These are phyloP conservation scores for Gossypium ekmanianum DNA, from an alignment of 345 rosid genomes.

Conservation along the genomic window DNA sequence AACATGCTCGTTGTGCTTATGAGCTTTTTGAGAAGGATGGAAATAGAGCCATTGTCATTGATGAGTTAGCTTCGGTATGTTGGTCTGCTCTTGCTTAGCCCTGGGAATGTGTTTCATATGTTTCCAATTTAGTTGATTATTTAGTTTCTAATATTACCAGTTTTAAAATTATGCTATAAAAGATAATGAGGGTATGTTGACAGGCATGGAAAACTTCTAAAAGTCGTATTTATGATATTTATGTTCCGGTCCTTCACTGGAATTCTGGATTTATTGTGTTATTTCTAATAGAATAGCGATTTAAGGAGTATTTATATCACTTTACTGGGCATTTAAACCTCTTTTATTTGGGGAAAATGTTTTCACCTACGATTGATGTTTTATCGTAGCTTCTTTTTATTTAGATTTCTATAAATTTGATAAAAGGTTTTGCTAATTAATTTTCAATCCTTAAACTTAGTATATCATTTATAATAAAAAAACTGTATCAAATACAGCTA, in stretches of 20 bases:
- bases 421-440: neutral
- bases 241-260: neutral
- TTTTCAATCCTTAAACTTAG: too few species aligned
- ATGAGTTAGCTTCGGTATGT: constrained; percentile 88
- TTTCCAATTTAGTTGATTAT: neutral
- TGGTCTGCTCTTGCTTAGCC: neutral
- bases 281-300: neutral
- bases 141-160: neutral
- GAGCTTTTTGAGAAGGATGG: constrained; percentile 94
- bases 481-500: too few species aligned
- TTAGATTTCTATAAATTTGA: neutral
- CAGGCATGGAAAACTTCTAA: neutral
- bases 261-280: neutral
- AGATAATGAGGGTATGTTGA: neutral
- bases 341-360: neutral
- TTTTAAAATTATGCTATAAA: neutral
- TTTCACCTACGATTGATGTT: neutral
- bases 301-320: constrained; percentile 5
- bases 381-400: neutral
- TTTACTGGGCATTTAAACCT: neutral
- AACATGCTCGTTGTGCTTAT: constrained; percentile 84
- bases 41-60: constrained; percentile 81
- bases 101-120: neutral
- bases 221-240: neutral
- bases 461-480: too few species aligned